Conservation (phyloP, 2,329 filamentous ascomycete genomes). For the Paecilomyces formosus region DNA sequence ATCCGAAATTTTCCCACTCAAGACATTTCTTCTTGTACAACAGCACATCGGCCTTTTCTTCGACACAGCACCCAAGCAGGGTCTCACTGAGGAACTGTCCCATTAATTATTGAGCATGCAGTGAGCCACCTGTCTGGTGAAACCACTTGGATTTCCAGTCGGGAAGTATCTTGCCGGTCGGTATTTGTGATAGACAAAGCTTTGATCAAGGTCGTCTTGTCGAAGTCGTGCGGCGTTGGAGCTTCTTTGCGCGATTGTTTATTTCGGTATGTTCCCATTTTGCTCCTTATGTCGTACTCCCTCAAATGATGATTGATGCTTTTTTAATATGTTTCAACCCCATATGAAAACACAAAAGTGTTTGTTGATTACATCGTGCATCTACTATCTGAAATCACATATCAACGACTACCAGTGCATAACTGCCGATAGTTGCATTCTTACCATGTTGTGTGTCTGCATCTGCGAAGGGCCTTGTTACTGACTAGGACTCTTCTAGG, state of each 20-base stretch:
- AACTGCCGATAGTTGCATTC: background rate
- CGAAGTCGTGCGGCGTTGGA: background rate
- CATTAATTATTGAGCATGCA: background rate
- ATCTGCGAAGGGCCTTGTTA: background rate
- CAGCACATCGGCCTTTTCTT: background rate
- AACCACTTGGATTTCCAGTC: background rate
- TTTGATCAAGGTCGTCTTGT: background rate
- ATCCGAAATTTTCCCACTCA: background rate
- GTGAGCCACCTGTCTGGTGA: background rate
- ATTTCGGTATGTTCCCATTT: background rate
- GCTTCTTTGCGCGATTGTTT: background rate
- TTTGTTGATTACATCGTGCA: constrained; percentile 22
- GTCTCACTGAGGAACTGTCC: background rate
- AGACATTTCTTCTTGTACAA: background rate
- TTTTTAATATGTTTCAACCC: constrained; percentile 32
- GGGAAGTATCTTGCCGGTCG: too few species aligned
- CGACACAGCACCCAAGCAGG: background rate
- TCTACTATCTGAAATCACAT: constrained; percentile 16
- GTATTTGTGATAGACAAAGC: background rate
- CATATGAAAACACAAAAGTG: constrained; percentile 25
- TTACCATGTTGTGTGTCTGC: background rate
- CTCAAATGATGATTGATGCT: constrained; percentile 27
- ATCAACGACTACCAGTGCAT: background rate
- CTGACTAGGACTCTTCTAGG: background rate
- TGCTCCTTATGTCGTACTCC: background rate